Evolutionary conservation across 2,329 filamentous ascomycete genomes (phyloP).

Genomic region (Alternaria triticina): DNA sequence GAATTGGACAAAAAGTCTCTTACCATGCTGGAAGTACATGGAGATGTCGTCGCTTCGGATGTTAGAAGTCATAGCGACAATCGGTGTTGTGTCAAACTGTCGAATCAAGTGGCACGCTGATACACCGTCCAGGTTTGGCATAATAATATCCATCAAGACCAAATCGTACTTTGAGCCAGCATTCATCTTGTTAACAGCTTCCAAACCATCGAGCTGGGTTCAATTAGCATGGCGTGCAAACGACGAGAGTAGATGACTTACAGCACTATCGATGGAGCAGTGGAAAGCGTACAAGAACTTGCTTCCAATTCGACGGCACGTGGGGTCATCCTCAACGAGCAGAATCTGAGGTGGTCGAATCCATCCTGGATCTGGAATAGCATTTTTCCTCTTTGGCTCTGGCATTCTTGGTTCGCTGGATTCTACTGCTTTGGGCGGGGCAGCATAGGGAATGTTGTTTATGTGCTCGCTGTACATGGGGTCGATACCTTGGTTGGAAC

Average conservation of each 20-base stretch:
- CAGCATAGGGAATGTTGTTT: conserved; percentile 87
- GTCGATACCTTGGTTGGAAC: conserved; percentile 89
- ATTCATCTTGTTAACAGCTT: conserved; percentile 87
- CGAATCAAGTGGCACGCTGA: conserved; percentile 93
- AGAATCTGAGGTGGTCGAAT: conserved; percentile 76
- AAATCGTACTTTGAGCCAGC: conserved; percentile 69
- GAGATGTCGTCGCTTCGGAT: conserved; percentile 96
- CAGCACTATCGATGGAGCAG: conserved; percentile 68
- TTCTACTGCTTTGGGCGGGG: conserved; percentile 70
- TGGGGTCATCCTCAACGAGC: conserved; percentile 83
- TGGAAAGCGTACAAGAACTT: conserved; percentile 71
- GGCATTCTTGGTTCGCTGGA: conserved; percentile 55
- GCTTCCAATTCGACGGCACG: conserved; percentile 69
- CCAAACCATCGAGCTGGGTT: conserved; percentile 77
- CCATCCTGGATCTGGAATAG: conserved; percentile 69
- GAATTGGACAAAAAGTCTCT: conserved; percentile 40
- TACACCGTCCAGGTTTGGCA: conserved; percentile 94
- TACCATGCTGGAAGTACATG: conserved; percentile 96
- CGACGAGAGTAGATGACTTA: conserved; percentile 48
- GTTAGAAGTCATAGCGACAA: conserved; percentile 98
- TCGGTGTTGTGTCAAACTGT: conserved; percentile 83
- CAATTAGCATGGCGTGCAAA: conserved; percentile 30
- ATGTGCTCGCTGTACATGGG: conserved; percentile 95
- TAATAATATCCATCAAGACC: conserved; percentile 73
- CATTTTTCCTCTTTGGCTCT: conserved; percentile 66